Percentiles rank a stretch among this genome's conserved stretches.
Conservation (phyloP, 345 rosid genomes). For the Brassica napus region Da-Ae NC_063448.1:54017501-54018000, state of each 20-base stretch:
- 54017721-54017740: conserved; percentile 82
- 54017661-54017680: neutral
- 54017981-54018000: conserved; percentile 77
- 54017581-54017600: neutral
- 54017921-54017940: conserved; percentile 77
- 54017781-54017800: conserved; percentile 57
- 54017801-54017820: conserved; percentile 44
- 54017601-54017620: neutral
- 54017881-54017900: conserved; percentile 44
- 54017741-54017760: conserved; percentile 66
- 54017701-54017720: conserved; percentile 76
- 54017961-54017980: conserved; percentile 90
- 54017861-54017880: conserved; percentile 33
- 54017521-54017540: neutral
- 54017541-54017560: neutral
- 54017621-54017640: neutral
- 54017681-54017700: neutral
- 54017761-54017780: conserved; percentile 49
- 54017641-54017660: neutral
- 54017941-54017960: conserved; percentile 74
- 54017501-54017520: neutral
- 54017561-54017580: neutral
- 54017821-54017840: conserved; percentile 20
- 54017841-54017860: conserved; percentile 29
- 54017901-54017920: conserved; percentile 67